Evolutionary conservation across 495 filamentous ascomycete genomes (phyloP), one percentile per base, ranked within the genome.

Genomic region (Annulohypoxylon nitens): DNA sequence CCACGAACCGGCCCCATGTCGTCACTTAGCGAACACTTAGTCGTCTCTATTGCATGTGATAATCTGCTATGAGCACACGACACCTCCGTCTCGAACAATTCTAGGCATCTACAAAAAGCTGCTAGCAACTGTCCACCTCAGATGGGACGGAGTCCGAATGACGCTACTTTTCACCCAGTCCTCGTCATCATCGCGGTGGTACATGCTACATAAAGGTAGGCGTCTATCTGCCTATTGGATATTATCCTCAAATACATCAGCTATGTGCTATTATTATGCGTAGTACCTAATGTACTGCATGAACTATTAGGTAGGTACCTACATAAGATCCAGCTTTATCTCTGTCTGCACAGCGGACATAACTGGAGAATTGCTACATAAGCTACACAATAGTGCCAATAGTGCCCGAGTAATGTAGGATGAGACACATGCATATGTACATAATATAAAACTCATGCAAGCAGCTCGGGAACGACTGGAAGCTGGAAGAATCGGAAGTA

Each of bases 21-120:
- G 64, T 75, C 72, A 75, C 67, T 61, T 48, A 33, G 8, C 12
- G 11, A 20, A 62, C 41, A 62, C 1, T n/a, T 61, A 48, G 57
- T 67, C 12, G 14, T 8, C 25, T 23, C 39, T 57, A 61, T n/a
- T n/a, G 64, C 72, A 75, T 75, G 72, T 75, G 72, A 75, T 75
- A 68, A 64, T 63, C 72, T 63, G 53, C 72, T 61, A 71, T 69
- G 20, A 30, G 67, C 72, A 75, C 72, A 75, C 72, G 72, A 75
- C 67, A 70, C 63, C 36, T 64, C 54, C 45, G 20, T 34, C 47
- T 45, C 25, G 23, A 37, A 51, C 43, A 54, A 4, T 43, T 41
- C 34, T 43, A 61, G 47, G 55, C 43, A 9, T 18, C 53, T 36
- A 37, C 5, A 16, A 37, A 20, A 37, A 36, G 12, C 30, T n/a